Percentiles rank a stretch among this genome's conserved stretches.
phyloP scores from a whole-genome alignment of 345 rosid genomes.

The Chamaenerion angustifolium region DNA sequence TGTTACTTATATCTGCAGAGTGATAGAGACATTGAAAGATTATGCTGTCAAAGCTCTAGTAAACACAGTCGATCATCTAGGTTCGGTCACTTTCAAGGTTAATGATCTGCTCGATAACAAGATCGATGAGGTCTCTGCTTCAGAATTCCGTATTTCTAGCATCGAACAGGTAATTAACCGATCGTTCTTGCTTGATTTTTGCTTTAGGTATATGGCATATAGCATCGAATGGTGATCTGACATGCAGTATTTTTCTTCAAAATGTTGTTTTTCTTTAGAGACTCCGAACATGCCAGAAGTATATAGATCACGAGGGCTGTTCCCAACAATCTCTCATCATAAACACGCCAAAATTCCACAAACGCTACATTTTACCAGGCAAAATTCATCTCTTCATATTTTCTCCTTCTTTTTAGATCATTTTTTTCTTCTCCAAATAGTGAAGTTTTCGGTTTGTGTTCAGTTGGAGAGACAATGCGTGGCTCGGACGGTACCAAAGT shows the following conservation, averaged over 20 bases:
- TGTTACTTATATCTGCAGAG: conserved; percentile 29
- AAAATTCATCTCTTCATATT: conserved; percentile 5
- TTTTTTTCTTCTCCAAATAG: neutral
- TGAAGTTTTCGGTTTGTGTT: conserved; percentile 7
- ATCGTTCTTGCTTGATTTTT: too few species aligned
- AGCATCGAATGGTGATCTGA: too few species aligned
- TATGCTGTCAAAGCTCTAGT: conserved; percentile 84
- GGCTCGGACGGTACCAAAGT: conserved; percentile 42
- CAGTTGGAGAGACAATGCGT: conserved; percentile 75
- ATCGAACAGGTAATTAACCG: conserved; percentile 60
- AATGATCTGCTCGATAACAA: conserved; percentile 73
- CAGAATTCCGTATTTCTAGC: conserved; percentile 69
- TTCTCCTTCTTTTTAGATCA: too few species aligned
- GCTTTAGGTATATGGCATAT: too few species aligned
- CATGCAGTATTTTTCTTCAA: too few species aligned
- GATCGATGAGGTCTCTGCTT: conserved; percentile 67
- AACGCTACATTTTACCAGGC: conserved; percentile 83
- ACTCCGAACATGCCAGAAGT: conserved; percentile 71
- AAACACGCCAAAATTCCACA: conserved; percentile 75
- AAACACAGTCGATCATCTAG: conserved; percentile 91
- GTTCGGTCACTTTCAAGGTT: conserved; percentile 82
- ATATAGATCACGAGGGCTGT: conserved; percentile 72
- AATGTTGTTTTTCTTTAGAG: too few species aligned
- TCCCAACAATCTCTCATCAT: conserved; percentile 72
- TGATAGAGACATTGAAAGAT: conserved; percentile 83